A percentile compares a stretch with the other conserved stretches of the same genome.
phyloP scores from a whole-genome alignment of 345 rosid species.

The Turnera subulata region DNA sequence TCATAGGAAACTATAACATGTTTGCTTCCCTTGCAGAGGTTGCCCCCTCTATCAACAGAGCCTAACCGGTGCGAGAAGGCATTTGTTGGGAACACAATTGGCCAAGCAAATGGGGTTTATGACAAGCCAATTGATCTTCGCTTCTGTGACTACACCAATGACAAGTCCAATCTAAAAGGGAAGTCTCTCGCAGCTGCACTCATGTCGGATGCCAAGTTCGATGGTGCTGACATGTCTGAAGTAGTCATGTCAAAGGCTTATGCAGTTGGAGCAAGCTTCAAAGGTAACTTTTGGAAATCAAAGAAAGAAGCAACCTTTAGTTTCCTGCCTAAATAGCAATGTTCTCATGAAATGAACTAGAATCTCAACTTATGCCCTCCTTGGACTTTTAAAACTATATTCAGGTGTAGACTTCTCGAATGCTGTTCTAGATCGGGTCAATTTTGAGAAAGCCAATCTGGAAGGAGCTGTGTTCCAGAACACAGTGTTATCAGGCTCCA shows the following conservation, averaged over 20 bases:
- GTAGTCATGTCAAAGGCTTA: conserved; percentile 99
- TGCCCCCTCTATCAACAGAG: conserved; percentile 89
- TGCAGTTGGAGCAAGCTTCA: conserved; percentile 96
- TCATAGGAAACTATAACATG: conserved; percentile 6
- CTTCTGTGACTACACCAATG: conserved; percentile 81
- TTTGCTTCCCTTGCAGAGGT: conserved; percentile 51
- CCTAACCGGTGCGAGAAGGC: conserved; percentile 88
- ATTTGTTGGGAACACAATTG: conserved; percentile 88
- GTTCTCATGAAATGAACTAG: too few species aligned
- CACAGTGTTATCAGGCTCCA: conserved; percentile 74
- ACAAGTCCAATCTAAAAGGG: conserved; percentile 80
- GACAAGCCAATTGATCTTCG: conserved; percentile 96
- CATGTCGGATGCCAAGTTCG: conserved; percentile 92
- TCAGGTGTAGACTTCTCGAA: conserved; percentile 79
- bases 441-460: conserved; percentile 66
- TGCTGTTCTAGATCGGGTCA: conserved; percentile 86
- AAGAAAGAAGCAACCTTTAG: too few species aligned
- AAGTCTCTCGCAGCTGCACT: conserved; percentile 93
- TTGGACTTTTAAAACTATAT: too few species aligned
- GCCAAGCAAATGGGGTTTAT: conserved; percentile 96
- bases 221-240: conserved; percentile 96
- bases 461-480: conserved; percentile 80
- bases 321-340: too few species aligned
- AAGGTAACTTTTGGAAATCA: conserved; percentile 67
- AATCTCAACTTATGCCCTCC: too few species aligned